Base-by-base conservation (phyloP, 192 early-diverging fungal genomes). In the Spizellomyces sp. region DNA sequence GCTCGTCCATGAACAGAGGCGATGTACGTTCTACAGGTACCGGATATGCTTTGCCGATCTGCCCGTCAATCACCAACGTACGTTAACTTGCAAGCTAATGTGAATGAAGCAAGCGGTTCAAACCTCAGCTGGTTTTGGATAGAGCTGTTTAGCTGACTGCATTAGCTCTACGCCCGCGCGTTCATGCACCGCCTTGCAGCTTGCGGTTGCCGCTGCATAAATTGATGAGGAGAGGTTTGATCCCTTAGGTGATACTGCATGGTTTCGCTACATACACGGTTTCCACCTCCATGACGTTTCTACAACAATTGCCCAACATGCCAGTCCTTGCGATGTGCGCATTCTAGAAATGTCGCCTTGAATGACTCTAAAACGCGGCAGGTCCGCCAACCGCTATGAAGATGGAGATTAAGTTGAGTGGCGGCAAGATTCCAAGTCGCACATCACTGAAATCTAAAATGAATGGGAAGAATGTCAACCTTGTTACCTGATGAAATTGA, bases 241-340 rank as follows among this genome's bases (percentile, higher is more conserved):
- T 36, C 27, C 27, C 3, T 36, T 36, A 36, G 3, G 27, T 36
- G 27, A 36, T 36, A 36, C 27, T 36, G 27, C 27, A 52, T 0
- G 14, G 15, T 15, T 48, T 27, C 12, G 48, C 44, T 12, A 71
- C 70, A 9, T 71, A 74, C 71, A 46, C 6, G 54, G 15, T 58
- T 66, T 74, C 71, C 71, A 74, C 17, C 71, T 41, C 71, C 71
- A 74, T 17, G 64, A 67, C 6, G 58, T 74, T 44, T 74, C 71
- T 3, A 60, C 56, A 22, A 74, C 64, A 19, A 74, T 41, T 10
- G 8, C 8, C 9, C 45, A 6, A 36, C n/a, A 27, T 6, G 21
- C 43, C 17, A 65, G n/a, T 14, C 46, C 64, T 17, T 48, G 42
- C 5, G n/a, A 17, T 12, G 64, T 65, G 4, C 48, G 15, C 5